A percentile compares a stretch with the other conserved stretches of the same genome.
Conservation (phyloP, 192 early-diverging fungal genomes). For the Obelidium mucronatum region DNA sequence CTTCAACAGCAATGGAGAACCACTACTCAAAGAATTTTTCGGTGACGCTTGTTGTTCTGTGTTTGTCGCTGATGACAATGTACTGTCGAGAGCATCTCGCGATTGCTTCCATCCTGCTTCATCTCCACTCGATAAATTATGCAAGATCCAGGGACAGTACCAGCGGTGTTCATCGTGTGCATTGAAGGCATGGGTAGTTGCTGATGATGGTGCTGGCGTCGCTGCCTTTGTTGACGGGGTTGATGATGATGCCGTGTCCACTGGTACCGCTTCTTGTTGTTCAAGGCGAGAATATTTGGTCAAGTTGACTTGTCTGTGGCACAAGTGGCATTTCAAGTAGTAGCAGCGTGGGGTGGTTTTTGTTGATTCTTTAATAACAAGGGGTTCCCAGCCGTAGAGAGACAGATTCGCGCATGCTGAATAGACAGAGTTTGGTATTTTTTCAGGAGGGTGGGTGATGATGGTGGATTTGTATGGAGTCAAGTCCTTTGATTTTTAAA, state of each 20-base stretch:
- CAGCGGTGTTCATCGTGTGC: slow-evolving; percentile 9
- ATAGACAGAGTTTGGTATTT: not conserved
- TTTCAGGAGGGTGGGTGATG: not conserved
- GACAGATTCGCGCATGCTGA: slow-evolving; percentile 12
- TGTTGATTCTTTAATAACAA: not conserved
- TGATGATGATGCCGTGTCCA: not conserved
- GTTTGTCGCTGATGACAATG: not conserved
- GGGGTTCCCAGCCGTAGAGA: slow-evolving; percentile 18
- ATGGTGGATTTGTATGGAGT: not conserved
- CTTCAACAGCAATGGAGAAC: not conserved
- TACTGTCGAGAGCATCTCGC: not conserved
- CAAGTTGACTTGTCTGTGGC: slow-evolving; percentile 1
- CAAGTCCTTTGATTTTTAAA: not conserved
- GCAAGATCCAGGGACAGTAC: slow-evolving; percentile 27
- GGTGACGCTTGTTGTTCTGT: not conserved
- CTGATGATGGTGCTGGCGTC: no score
- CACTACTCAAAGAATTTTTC: no score
- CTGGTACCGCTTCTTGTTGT: no score
- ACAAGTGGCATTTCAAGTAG: slow-evolving; percentile 1
- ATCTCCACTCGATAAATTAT: not conserved
- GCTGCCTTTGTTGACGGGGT: not conserved
- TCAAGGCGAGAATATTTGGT: not conserved
- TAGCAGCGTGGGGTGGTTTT: no score
- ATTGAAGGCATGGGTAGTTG: not conserved
- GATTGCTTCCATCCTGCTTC: not conserved